phyloP scores from a whole-genome alignment of 805 yeast genomes.

The Candida broadrunensis region DNA sequence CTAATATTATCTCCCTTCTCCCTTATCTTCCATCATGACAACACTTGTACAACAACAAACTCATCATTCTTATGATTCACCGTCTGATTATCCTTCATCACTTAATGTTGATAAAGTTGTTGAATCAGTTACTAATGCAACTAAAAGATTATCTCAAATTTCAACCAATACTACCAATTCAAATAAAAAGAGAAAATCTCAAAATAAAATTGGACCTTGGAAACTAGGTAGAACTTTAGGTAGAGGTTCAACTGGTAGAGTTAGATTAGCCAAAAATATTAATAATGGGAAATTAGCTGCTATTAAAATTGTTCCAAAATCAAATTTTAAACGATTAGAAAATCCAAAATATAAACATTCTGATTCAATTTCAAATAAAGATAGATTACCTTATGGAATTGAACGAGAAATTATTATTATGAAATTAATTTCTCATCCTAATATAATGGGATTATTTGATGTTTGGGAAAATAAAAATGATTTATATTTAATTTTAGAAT shows the following conservation, averaged over 20 bases:
- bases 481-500: slow-evolving; percentile 83
- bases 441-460: slow-evolving; percentile 74
- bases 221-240: slow-evolving; percentile 92
- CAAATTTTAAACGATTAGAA: slow-evolving; percentile 53
- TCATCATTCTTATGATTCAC: slow-evolving; percentile 13
- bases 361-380: slow-evolving; percentile 42
- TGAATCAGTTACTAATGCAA: slow-evolving; percentile 44
- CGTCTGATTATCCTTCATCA: slow-evolving; percentile 16
- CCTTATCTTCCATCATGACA: slow-evolving; percentile 20
- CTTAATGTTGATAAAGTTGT: slow-evolving; percentile 38
- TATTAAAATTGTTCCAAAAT: slow-evolving; percentile 91
- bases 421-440: slow-evolving; percentile 76
- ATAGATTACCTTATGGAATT: slow-evolving; percentile 72
- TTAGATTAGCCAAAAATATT: slow-evolving; percentile 83
- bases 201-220: slow-evolving; percentile 90
- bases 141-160: slow-evolving; percentile 50
- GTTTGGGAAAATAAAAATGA: slow-evolving; percentile 88
- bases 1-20: too few species aligned
- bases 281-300: slow-evolving; percentile 90
- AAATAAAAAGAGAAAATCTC: slow-evolving; percentile 41
- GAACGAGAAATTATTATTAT: slow-evolving; percentile 83
- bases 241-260: slow-evolving; percentile 95
- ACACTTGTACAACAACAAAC: slow-evolving; percentile 22
- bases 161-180: slow-evolving; percentile 41
- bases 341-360: slow-evolving; percentile 43